phyloP scores from a whole-genome alignment of 148 eudicot genomes.

The Cornus controversa region DNA sequence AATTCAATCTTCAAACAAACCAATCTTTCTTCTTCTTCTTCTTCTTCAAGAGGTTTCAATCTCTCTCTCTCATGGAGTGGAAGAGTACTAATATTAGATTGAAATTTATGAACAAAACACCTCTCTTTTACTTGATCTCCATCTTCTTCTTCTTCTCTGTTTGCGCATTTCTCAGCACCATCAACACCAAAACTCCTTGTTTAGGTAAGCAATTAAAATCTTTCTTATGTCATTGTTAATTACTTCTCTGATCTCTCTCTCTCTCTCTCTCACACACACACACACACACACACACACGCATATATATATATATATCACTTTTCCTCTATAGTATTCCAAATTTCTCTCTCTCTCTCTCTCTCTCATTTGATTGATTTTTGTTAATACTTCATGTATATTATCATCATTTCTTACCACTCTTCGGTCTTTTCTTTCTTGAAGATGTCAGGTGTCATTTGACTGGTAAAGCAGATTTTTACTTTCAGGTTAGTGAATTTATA shows the following conservation, averaged over 20 bases:
- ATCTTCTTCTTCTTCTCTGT: conserved; percentile 10
- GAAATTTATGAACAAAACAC: background rate
- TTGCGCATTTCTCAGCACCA: background rate
- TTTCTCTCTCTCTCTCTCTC: too few relatives aligned
- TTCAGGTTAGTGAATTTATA: conserved; percentile 24
- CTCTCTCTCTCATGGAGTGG: conserved; percentile 12
- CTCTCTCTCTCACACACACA: too few relatives aligned
- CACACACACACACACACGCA: too few relatives aligned
- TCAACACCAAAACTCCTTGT: conserved; percentile 3
- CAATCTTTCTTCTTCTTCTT: background rate
- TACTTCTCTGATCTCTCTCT: background rate
- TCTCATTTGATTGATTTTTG: too few relatives aligned
- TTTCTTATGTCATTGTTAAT: background rate
- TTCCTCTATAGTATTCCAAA: too few relatives aligned
- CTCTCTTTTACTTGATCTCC: conserved; percentile 10
- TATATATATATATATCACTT: background rate
- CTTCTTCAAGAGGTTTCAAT: too few relatives aligned
- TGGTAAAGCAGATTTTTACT: conserved; percentile 4
- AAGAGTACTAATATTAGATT: background rate
- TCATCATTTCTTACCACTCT: too few relatives aligned
- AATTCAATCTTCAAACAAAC: background rate
- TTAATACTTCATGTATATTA: too few relatives aligned
- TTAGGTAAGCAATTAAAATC: conserved; percentile 2
- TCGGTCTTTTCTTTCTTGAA: conserved; percentile 1
- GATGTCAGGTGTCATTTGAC: conserved; percentile 12